phyloP scores from a whole-genome alignment of 805 yeast genomes.

The Nakazawaea peltata region DNA sequence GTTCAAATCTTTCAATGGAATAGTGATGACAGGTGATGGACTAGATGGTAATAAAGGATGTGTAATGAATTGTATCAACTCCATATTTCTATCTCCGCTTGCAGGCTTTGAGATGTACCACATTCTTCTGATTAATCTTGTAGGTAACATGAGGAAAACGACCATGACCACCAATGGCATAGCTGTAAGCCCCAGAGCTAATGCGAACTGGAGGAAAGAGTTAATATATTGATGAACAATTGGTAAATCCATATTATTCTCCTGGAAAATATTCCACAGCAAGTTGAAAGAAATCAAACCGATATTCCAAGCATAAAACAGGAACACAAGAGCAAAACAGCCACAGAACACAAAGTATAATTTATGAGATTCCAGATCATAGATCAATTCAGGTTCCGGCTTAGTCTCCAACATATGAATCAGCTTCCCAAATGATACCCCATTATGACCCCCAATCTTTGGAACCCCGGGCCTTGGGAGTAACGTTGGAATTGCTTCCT shows the following conservation, averaged over 20 bases:
- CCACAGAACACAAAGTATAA: conserved; percentile 65
- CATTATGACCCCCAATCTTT: conserved; percentile 45
- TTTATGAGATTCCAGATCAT: conserved; percentile 79
- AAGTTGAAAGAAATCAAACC: conserved; percentile 22
- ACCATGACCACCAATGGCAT: conserved; percentile 33
- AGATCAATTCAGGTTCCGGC: conserved; percentile 61
- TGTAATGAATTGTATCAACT: conserved; percentile 56
- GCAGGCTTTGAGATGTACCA: conserved; percentile 48
- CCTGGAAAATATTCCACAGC: conserved; percentile 18
- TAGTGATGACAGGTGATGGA: conserved; percentile 66
- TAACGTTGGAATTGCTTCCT: conserved; percentile 56
- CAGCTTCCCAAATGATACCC: conserved; percentile 51
- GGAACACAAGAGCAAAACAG: conserved; percentile 59
- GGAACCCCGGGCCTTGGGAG: conserved; percentile 78
- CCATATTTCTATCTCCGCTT: conserved; percentile 54
- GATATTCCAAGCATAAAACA: conserved; percentile 55
- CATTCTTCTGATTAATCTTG: conserved; percentile 65
- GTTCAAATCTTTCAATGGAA: conserved; percentile 48
- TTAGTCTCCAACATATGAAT: conserved; percentile 46
- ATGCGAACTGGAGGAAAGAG: conserved; percentile 17
- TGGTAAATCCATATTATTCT: conserved; percentile 22
- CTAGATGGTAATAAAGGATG: conserved; percentile 72
- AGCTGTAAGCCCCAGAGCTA: conserved; percentile 30
- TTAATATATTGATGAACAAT: conserved; percentile 18
- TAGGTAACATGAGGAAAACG: conserved; percentile 47